Conservation (phyloP, 805 yeast genomes). For the Ogataea kodamae region DNA sequence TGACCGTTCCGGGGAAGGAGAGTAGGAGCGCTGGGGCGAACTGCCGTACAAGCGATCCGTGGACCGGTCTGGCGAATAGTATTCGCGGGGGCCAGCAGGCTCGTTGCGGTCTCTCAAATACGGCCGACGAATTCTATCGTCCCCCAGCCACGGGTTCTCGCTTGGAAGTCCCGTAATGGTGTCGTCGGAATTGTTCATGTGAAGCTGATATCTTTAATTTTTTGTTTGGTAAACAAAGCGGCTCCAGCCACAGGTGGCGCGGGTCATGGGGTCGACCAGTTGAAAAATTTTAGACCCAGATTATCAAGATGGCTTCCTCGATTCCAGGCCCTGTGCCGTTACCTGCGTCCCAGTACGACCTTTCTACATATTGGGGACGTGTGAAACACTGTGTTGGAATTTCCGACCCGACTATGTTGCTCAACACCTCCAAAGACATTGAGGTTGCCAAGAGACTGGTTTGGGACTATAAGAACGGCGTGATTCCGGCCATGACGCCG, state of each 20-base stretch:
- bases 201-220: slow-evolving; percentile 1
- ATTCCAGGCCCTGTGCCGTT: slow-evolving; percentile 76
- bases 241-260: slow-evolving; percentile 12
- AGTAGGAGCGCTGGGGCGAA: slow-evolving; percentile 17
- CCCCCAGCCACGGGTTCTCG: slow-evolving; percentile 15
- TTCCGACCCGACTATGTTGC: slow-evolving; percentile 85
- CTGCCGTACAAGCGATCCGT: slow-evolving; percentile 18
- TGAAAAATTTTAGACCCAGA: slow-evolving; percentile 15
- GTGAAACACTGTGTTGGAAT: slow-evolving; percentile 92
- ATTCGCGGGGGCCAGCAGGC: slow-evolving; percentile 10
- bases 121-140: slow-evolving; percentile 9
- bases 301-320: slow-evolving; percentile 86
- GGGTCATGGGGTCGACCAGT: not conserved
- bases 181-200: slow-evolving; percentile 8
- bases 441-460: slow-evolving; percentile 60
- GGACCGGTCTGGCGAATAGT: slow-evolving; percentile 12
- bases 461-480: slow-evolving; percentile 72
- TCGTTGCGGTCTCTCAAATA: slow-evolving; percentile 5
- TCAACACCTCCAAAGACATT: slow-evolving; percentile 65
- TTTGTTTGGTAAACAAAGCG: slow-evolving; percentile 11
- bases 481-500: slow-evolving; percentile 60
- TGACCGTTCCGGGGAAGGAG: slow-evolving; percentile 22
- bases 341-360: slow-evolving; percentile 78
- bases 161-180: slow-evolving; percentile 7
- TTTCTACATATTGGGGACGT: slow-evolving; percentile 86